Base-by-base conservation (phyloP, 305 asterid species). In the Fraxinus latifolia region DNA sequence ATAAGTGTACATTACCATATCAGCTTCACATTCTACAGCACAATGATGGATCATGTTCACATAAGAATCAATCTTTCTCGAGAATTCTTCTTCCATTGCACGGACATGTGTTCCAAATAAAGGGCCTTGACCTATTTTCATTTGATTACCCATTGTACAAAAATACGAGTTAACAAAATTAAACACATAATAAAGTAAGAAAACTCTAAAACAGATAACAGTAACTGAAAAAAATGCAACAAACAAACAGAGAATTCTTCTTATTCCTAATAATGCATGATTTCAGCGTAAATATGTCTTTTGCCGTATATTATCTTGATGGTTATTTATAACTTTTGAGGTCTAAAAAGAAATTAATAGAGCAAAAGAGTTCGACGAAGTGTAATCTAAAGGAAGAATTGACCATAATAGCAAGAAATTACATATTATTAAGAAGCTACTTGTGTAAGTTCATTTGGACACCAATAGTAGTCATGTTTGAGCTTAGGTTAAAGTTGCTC, bases 141-240 rank as follows among this genome's bases (percentile, higher is more conserved):
- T 90, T 80, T 89, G 91, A 75, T 90, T 92, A 14, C 97, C 97
- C 95, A 93, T 95, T 93, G 87, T 34, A 19, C 82, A 80, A 31
- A 85, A 25, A 83, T 68, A 50, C 77, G 31, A 47, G 50, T 76
- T 76, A 72, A 75, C 14, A 25, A 36, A 78, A 71, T 78, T 39
- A 15, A 17, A 9, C 50, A 12, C 55, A 33, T 8, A 65, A 44
- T 2, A 4, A 81, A 47, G 32, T 32, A 32, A 37, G 55, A 17
- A 55, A 36, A 37, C 53, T 39, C 34, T 77, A 34, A 7, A 67
- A 80, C 29, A 72, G 65, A 33, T 25, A 1, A 42, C 31, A 32
- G 42, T 9, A 74, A 19, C 3, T n/a, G n/a, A 55, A 3, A 19
- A 5, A 15, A 73, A 53, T 21, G 72, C 33, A 15, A 25, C 15